Evolutionary conservation across 1,284 basidiomycete species (phyloP), one percentile per base, ranked within the genome.

Genomic region (Fomes fomentarius): DNA sequence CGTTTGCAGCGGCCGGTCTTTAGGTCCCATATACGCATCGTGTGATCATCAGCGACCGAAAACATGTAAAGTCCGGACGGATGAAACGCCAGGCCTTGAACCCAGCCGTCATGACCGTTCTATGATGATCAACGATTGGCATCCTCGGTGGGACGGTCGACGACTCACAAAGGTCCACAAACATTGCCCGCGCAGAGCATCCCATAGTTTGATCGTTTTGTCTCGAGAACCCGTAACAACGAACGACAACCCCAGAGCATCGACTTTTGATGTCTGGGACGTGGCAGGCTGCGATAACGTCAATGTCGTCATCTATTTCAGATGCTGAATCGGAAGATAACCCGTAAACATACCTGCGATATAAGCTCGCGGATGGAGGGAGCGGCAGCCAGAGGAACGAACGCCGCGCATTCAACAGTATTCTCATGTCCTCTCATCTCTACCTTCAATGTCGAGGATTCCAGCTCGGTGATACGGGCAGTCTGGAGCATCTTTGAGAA

Each of bases 401-500:
- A 89, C 10, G 81, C 76, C 7, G 81, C 84, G 37, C 74, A 76
- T 63, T 91, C 87, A 17, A 92, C 80, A 2, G 85, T 84, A 65
- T 90, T 84, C 43, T 89, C 86, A 64, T 92, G 89, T 0, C 87
- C 89, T 17, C 87, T 73, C 47, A 91, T 71, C 58, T 89, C 87
- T 37, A 77, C 69, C 63, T 87, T 87, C 15, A 80, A 81, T 54
- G 82, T 80, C 4, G 86, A 88, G 1, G 79, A 76, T 7, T 76
- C 62, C 0, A 78, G 66, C 35, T 91, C 87, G 74, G 83, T 83
- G 58, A 91, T 71, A 21, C 82, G 74, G 11, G 84, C 78, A 3
- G 85, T 89, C 83, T 91, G 56, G 30, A 52, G 38, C 17, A 33
- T 8, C 14, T 31, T 25, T 52, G n/a, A 21, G 47, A 12, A 44